Evolutionary conservation across 257 asterid species (phyloP), one percentile per base, ranked within the genome.

Genomic region (Solanum sejunctum): DNA sequence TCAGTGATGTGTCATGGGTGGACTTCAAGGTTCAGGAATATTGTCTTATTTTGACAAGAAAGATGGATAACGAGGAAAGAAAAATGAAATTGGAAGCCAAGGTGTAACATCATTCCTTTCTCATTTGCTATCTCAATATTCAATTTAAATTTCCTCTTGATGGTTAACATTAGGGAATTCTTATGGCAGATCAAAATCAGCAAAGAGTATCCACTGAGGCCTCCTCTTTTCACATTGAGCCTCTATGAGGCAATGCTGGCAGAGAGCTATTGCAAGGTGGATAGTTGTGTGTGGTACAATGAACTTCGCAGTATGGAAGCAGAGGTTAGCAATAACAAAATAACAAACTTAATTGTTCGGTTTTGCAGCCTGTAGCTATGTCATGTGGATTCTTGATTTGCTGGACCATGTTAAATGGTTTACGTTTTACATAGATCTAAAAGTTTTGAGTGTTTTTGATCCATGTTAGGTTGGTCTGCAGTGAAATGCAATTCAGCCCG

Each of bases 261-360:
- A 18, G 93, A 90, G 81, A 91, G 87, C 85, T 84, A 84, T 80
- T 87, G 88, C 12, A 91, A 86, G 89, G 86, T 85, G 51, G 86
- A 84, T 73, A 89, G 90, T 85, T 86, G 96, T 2, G 91, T 90
- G 87, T 93, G 93, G 91, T 92, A 89, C 88, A 97, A 97, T 87
- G 99, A 97, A 89, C 98, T 97, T 61, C 92, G 98, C 83, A 97
- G 98, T 71, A 89, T 97, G 93, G 98, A 97, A 89, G 93, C 98
- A 84, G 98, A 97, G 98, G 99, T 97, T 86, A 86, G 91, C 88
- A 84, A 81, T 87, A 60, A 9, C 66, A 70, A 54, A 83, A 81
- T 87, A 60, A 9, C 66, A 70, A 54, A 83, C 85, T 54, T 28
- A 28, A 26, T 52, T 26, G 18, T 78, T 71, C 26, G 23, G 82